phyloP scores from a whole-genome alignment of 164 flowering plant species.

The Liriodendron chinense region DNA sequence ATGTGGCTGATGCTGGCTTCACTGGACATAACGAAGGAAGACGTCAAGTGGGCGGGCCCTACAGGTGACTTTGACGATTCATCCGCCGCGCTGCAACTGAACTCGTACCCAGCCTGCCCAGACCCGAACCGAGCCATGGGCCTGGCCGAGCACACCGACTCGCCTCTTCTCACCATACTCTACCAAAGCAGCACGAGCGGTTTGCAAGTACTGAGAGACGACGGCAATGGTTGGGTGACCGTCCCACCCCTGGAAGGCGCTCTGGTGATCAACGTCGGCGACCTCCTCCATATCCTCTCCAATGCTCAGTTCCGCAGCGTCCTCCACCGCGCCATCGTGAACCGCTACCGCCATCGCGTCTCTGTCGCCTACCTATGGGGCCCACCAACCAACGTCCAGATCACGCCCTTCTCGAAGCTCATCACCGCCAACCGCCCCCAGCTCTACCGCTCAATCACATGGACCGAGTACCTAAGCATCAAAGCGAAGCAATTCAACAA shows the following conservation, averaged over 20 bases:
- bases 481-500: constrained; percentile 74
- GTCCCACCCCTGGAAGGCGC: constrained; percentile 66
- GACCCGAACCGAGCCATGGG: constrained; percentile 96
- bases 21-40: constrained; percentile 52
- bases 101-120: constrained; percentile 89
- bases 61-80: constrained; percentile 33
- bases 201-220: constrained; percentile 60
- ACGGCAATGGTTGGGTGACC: constrained; percentile 54
- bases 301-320: constrained; percentile 57
- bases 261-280: constrained; percentile 76
- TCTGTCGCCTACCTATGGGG: constrained; percentile 62
- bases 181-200: constrained; percentile 77
- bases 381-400: constrained; percentile 37
- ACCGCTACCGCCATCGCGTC: constrained; percentile 37
- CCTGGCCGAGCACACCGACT: constrained; percentile 87
- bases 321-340: constrained; percentile 61
- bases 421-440: constrained; percentile 41
- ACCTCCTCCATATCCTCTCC: constrained; percentile 83
- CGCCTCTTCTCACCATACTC: constrained; percentile 78
- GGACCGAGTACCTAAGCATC: constrained; percentile 70
- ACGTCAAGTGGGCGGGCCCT: constrained; percentile 59
- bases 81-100: constrained; percentile 55
- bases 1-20: constrained; percentile 62
- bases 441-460: constrained; percentile 60
- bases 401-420: constrained; percentile 52